phyloP scores from a whole-genome alignment of 345 rosid species.

The Melastoma malabathricum region DNA sequence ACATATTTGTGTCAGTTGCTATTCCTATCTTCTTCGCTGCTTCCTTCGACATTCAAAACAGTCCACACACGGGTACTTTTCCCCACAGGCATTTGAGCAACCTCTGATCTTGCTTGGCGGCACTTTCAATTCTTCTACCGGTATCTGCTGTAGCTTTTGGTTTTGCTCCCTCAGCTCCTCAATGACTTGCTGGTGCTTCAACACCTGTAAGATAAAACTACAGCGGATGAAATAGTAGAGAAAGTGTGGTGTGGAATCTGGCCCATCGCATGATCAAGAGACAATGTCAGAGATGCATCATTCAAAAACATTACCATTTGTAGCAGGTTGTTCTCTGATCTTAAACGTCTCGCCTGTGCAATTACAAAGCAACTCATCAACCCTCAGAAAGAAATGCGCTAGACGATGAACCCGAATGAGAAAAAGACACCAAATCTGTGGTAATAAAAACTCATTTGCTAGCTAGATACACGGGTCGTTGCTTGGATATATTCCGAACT shows the following conservation, averaged over 20 bases:
- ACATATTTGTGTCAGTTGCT: neutral
- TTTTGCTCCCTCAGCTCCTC: slow-evolving; percentile 75
- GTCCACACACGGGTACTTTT: slow-evolving; percentile 37
- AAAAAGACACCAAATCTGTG: neutral
- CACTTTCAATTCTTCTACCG: slow-evolving; percentile 66
- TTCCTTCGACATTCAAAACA: slow-evolving; percentile 90
- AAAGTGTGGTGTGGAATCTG: neutral
- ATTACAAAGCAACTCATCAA: slow-evolving; percentile 6
- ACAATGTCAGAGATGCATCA: neutral
- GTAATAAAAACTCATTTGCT: too few species aligned
- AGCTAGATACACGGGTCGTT: too few species aligned
- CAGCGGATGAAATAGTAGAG: neutral
- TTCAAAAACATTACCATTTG: slow-evolving; percentile 52
- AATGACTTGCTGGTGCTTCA: slow-evolving; percentile 70
- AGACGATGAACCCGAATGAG: neutral
- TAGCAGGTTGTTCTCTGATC: slow-evolving; percentile 63
- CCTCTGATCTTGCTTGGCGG: slow-evolving; percentile 48
- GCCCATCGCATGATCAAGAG: neutral
- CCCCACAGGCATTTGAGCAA: slow-evolving; percentile 21
- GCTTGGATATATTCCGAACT: too few species aligned
- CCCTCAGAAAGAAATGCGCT: neutral
- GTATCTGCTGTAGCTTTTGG: slow-evolving; percentile 55
- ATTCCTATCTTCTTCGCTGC: slow-evolving; percentile 44
- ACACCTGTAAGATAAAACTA: slow-evolving; percentile 5
- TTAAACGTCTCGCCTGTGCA: slow-evolving; percentile 39